Evolutionary conservation across 228 moss, liverwort and hornwort genomes (phyloP).

Genomic region (Sphagnum fallax): DNA sequence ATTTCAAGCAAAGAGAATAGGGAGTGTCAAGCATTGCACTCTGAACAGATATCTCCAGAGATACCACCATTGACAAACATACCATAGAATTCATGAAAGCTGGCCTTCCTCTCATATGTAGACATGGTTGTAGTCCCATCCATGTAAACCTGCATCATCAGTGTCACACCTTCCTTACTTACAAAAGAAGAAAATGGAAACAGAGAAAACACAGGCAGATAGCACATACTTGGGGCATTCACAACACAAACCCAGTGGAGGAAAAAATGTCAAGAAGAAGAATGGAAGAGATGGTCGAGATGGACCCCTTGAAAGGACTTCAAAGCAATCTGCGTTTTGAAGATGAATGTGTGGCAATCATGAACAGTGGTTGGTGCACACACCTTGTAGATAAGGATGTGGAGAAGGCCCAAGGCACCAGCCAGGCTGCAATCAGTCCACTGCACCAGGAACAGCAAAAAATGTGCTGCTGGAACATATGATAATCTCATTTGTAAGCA

Average conservation of each 20-base stretch:
- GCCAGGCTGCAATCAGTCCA: conserved; percentile 99
- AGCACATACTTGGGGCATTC: too few relatives aligned
- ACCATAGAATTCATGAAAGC: conserved; percentile 95
- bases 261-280: too few relatives aligned
- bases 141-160: conserved; percentile 73
- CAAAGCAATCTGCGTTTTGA: too few relatives aligned
- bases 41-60: too few relatives aligned
- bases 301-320: not conserved
- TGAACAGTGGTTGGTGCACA: too few relatives aligned
- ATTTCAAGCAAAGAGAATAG: too few relatives aligned
- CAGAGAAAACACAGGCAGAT: too few relatives aligned
- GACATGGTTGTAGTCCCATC: conserved; percentile 98
- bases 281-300: not conserved
- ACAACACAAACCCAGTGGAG: too few relatives aligned
- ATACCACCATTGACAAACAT: not conserved
- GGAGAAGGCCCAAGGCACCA: conserved; percentile 82
- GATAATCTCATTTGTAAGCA: conserved; percentile 97
- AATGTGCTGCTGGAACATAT: conserved; percentile 88
- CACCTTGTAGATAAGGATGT: conserved; percentile 98
- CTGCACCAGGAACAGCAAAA: conserved; percentile 86
- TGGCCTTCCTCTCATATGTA: conserved; percentile 93
- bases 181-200: too few relatives aligned
- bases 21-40: too few relatives aligned
- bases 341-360: too few relatives aligned
- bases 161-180: too few relatives aligned